Percentiles rank a stretch among this genome's conserved stretches.
Conservation (phyloP, 1,139 yeast genomes). For the Taiozyma sp. region DNA sequence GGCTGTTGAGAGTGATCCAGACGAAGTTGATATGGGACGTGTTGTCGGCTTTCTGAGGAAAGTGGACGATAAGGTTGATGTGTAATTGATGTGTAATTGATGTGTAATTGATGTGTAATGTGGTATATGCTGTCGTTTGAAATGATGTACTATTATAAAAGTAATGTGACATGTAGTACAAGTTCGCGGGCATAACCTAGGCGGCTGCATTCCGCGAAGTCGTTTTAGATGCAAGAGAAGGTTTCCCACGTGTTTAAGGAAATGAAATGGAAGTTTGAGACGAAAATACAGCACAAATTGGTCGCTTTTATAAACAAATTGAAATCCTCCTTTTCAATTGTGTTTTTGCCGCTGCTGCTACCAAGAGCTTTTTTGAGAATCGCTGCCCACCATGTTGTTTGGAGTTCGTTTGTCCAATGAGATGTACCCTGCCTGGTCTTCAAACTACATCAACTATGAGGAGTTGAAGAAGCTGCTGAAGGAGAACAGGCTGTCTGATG, state of each 20-base stretch:
- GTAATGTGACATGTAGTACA: neutral
- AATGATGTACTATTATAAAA: neutral
- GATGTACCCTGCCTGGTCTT: slow-evolving; percentile 84
- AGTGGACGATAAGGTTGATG: slow-evolving; percentile 27
- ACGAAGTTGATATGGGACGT: slow-evolving; percentile 51
- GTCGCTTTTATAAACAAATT: neutral
- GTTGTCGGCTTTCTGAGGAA: slow-evolving; percentile 43
- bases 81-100: slow-evolving; percentile 2
- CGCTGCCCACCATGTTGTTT: slow-evolving; percentile 54
- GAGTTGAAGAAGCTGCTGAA: slow-evolving; percentile 73
- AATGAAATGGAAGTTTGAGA: neutral
- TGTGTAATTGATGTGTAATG: slow-evolving; percentile 7
- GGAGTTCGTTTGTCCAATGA: slow-evolving; percentile 81
- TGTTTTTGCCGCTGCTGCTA: neutral
- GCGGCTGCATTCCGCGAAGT: neutral
- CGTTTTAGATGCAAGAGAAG: too few species aligned
- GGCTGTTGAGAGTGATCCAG: slow-evolving; percentile 85
- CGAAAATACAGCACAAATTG: neutral
- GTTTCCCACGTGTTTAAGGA: neutral
- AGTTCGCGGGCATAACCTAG: neutral
- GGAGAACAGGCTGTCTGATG: slow-evolving; percentile 57
- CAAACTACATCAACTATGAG: slow-evolving; percentile 76
- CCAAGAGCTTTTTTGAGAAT: neutral
- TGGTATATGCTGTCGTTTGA: neutral
- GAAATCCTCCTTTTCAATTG: neutral